These are phyloP conservation scores for Neurospora cerealis DNA, from an alignment of 495 filamentous ascomycete genomes.

Conservation along the genomic window DNA sequence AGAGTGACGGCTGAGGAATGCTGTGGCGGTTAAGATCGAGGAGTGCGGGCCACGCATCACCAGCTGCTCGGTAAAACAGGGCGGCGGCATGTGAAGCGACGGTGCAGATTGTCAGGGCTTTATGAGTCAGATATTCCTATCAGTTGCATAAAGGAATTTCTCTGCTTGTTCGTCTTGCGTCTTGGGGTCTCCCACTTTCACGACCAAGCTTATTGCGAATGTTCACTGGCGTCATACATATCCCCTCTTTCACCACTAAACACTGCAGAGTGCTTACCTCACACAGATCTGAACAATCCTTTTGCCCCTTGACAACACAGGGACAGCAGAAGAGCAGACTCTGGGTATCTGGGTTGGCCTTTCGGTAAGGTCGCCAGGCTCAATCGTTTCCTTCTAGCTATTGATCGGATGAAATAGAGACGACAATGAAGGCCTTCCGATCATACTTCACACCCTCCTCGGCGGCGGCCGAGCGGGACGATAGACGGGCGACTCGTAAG, in stretches of 20 bases:
- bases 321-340: background rate
- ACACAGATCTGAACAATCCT: background rate
- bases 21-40: background rate
- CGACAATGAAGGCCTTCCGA: conserved; percentile 16
- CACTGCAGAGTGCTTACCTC: background rate
- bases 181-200: background rate
- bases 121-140: background rate
- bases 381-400: background rate
- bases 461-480: background rate
- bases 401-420: background rate
- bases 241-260: background rate
- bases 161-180: background rate
- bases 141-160: background rate
- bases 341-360: background rate
- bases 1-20: background rate
- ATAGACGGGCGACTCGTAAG: background rate
- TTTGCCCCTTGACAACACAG: background rate
- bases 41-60: background rate
- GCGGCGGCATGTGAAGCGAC: background rate
- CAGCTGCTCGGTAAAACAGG: background rate
- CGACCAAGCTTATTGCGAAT: background rate
- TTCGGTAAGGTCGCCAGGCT: background rate
- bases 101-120: background rate
- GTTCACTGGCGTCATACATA: background rate
- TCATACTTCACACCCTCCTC: conserved; percentile 13